phyloP scores from a whole-genome alignment of 495 filamentous ascomycete genomes.

The Platismatia glauca region DNA sequence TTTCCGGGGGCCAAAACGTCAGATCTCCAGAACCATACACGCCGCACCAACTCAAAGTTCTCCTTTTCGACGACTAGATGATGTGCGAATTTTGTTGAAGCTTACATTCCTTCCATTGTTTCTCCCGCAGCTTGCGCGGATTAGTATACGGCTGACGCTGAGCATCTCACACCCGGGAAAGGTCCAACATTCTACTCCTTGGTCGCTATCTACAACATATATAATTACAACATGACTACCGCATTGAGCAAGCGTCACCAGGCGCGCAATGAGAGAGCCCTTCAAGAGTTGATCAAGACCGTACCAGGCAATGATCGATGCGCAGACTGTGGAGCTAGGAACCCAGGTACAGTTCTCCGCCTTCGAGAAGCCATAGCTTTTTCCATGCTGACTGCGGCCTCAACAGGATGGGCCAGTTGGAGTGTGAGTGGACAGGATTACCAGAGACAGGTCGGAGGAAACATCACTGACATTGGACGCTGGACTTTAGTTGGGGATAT shows the following conservation, averaged over 20 bases:
- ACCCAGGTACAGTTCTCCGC: slow-evolving; percentile 62
- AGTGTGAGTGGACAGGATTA: slow-evolving; percentile 55
- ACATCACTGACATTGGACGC: slow-evolving; percentile 2
- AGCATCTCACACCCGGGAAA: background rate
- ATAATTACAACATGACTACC: slow-evolving; percentile 37
- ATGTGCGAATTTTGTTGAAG: background rate
- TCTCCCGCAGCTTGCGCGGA: background rate
- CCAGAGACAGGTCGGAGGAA: background rate
- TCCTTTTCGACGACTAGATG: background rate
- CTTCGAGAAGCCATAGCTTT: background rate
- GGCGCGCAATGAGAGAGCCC: slow-evolving; percentile 84
- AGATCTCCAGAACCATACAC: background rate
- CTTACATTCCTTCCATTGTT: background rate
- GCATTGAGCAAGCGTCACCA: slow-evolving; percentile 85
- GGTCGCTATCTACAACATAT: background rate
- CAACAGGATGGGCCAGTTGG: slow-evolving; percentile 93
- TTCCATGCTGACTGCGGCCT: background rate
- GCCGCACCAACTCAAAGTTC: background rate
- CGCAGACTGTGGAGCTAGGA: slow-evolving; percentile 84
- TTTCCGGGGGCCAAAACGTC: background rate
- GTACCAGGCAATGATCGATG: slow-evolving; percentile 91
- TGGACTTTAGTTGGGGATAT: slow-evolving; percentile 69
- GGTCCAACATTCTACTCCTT: background rate
- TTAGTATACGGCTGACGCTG: background rate
- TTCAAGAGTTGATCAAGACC: slow-evolving; percentile 81